Conservation (phyloP, 306 rosid genomes). For the Prinsepia uniflora region DNA sequence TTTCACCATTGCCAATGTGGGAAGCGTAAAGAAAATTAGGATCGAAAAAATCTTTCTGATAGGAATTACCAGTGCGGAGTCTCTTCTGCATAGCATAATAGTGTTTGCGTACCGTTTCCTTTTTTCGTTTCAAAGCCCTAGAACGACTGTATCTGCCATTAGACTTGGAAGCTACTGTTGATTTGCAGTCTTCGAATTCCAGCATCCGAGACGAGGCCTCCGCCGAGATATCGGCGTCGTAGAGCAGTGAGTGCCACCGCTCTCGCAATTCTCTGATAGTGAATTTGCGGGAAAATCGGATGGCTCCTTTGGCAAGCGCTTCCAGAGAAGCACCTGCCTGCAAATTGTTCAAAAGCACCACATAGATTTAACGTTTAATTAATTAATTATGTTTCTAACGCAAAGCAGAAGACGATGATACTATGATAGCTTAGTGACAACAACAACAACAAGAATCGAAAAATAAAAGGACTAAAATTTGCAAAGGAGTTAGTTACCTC, state of each 20-base stretch:
- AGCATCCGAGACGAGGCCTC: conserved; percentile 50
- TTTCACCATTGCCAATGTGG: conserved; percentile 11
- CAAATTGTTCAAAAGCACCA: neutral
- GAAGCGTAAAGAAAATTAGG: conserved; percentile 9
- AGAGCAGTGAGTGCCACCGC: conserved; percentile 71
- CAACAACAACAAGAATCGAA: neutral
- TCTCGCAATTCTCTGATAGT: conserved; percentile 49
- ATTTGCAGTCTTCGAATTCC: conserved; percentile 42
- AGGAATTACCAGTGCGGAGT: conserved; percentile 25
- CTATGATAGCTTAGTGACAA: neutral
- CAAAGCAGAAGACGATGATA: neutral
- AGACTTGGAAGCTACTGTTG: conserved; percentile 19
- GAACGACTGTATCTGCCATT: conserved; percentile 17
- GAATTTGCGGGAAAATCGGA: conserved; percentile 59
- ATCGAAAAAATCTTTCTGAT: neutral
- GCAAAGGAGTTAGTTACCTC: conserved; percentile 45
- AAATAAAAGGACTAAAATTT: neutral
- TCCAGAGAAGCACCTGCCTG: conserved; percentile 81
- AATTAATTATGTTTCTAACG: neutral
- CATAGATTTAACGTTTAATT: conserved; percentile 6
- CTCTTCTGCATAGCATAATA: conserved; percentile 48
- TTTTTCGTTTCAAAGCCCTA: conserved; percentile 37
- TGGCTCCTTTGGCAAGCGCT: conserved; percentile 91
- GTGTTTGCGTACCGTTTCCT: conserved; percentile 39
- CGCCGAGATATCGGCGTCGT: conserved; percentile 45